Conservation (phyloP, 2,329 filamentous ascomycete genomes). For the Fusarium sp. region DNA sequence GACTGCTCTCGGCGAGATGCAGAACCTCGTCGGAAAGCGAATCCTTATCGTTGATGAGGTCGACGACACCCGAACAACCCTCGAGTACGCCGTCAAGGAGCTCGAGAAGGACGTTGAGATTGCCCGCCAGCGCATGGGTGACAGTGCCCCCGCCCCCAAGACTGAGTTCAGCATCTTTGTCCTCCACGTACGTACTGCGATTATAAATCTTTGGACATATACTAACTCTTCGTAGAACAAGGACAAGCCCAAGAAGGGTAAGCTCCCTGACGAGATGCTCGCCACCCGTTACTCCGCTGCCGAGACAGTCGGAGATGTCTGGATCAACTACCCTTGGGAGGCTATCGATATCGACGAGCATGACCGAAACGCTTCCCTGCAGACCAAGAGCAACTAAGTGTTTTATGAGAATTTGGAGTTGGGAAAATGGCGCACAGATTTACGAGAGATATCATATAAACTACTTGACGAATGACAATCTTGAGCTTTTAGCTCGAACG, state of each 20-base stretch:
- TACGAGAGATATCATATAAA: conserved; percentile 23
- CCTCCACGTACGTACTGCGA: conserved; percentile 81
- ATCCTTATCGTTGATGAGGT: conserved; percentile 68
- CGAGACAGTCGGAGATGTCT: conserved; percentile 89
- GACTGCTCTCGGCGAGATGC: conserved; percentile 79
- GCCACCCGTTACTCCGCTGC: conserved; percentile 84
- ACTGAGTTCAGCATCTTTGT: conserved; percentile 96
- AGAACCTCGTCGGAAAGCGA: conserved; percentile 53
- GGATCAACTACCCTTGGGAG: conserved; percentile 99
- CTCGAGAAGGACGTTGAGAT: conserved; percentile 92
- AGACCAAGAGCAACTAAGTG: conserved; percentile 47
- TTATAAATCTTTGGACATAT: rapidly evolving
- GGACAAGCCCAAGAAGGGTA: conserved; percentile 95
- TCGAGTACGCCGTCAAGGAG: conserved; percentile 94
- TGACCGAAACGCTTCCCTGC: conserved; percentile 73
- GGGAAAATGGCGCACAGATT: conserved; percentile 37
- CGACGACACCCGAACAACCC: conserved; percentile 92
- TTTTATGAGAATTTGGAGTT: conserved; percentile 35
- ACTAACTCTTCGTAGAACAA: conserved; percentile 76
- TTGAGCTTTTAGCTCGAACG: conserved; percentile 19
- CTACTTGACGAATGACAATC: conserved; percentile 23
- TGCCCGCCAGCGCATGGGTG: conserved; percentile 79
- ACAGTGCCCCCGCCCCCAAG: conserved; percentile 64
- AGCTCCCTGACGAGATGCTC: conserved; percentile 82
- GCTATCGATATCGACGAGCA: conserved; percentile 94